These are phyloP conservation scores for Tylopilus balloui DNA, from an alignment of 768 basidiomycete species.

Conservation along the genomic window DNA sequence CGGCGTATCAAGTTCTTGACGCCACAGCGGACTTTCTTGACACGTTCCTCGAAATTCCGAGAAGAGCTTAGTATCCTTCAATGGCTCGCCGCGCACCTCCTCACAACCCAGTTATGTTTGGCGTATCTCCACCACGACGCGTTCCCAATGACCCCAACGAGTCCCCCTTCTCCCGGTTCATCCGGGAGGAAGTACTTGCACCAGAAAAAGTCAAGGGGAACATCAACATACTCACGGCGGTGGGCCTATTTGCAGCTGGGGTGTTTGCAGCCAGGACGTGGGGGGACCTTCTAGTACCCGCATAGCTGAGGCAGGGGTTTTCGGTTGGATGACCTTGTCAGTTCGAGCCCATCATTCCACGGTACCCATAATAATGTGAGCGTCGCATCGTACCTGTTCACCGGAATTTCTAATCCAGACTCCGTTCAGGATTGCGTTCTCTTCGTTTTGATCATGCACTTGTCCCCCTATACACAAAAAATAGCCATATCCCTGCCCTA, in stretches of 20 bases:
- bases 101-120: slow-evolving; percentile 50
- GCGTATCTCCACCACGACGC: slow-evolving; percentile 38
- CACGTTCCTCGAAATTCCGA: slow-evolving; percentile 1
- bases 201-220: slow-evolving; percentile 76
- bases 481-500: slow-evolving; percentile 20
- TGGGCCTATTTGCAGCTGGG: slow-evolving; percentile 65
- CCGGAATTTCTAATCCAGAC: slow-evolving; percentile 2
- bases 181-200: slow-evolving; percentile 62
- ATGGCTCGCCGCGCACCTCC: slow-evolving; percentile 73
- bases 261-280: slow-evolving; percentile 69
- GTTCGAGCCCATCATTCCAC: background rate
- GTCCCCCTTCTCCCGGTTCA: slow-evolving; percentile 50
- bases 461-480: slow-evolving; percentile 12
- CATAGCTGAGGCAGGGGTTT: slow-evolving; percentile 26
- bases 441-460: slow-evolving; percentile 4
- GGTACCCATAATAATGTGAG: slow-evolving; percentile 8
- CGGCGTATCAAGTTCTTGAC: background rate
- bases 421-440: slow-evolving; percentile 1
- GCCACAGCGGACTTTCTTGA: background rate
- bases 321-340: background rate
- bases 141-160: slow-evolving; percentile 55
- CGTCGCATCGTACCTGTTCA: background rate
- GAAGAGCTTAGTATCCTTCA: slow-evolving; percentile 6
- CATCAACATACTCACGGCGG: slow-evolving; percentile 60
- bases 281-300: slow-evolving; percentile 74